phyloP scores from a whole-genome alignment of 192 early-diverging fungal species.

The Coemansia sp. region DNA sequence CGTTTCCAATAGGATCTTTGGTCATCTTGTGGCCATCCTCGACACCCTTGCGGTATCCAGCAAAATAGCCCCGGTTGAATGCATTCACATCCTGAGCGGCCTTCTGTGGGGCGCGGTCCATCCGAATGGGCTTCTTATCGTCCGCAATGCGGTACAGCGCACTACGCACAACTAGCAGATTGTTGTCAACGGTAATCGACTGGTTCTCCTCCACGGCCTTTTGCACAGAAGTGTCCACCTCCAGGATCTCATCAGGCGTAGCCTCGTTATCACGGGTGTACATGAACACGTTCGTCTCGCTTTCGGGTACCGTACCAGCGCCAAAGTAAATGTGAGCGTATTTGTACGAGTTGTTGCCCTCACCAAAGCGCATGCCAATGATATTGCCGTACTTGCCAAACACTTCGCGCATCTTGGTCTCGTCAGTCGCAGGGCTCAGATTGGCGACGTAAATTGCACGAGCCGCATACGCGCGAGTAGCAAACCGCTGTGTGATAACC shows the following conservation, averaged over 20 bases:
- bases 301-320: constrained; percentile 22
- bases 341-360: constrained; percentile 8
- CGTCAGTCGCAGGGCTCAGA: constrained; percentile 4
- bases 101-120: background rate
- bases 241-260: constrained; percentile 23
- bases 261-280: constrained; percentile 12
- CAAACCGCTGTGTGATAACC: constrained; percentile 1
- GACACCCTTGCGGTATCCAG: constrained; percentile 38
- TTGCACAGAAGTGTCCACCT: constrained; percentile 14
- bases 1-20: background rate
- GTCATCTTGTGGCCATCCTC: constrained; percentile 10
- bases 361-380: constrained; percentile 20
- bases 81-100: background rate
- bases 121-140: constrained; percentile 1
- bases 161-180: constrained; percentile 6
- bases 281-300: constrained; percentile 8
- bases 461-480: constrained; percentile 25
- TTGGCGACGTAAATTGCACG: constrained; percentile 39
- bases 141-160: constrained; percentile 11
- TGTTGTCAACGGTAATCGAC: background rate
- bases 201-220: constrained; percentile 8
- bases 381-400: constrained; percentile 40
- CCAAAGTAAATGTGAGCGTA: constrained; percentile 49
- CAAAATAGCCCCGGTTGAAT: constrained; percentile 36
- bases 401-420: constrained; percentile 13